Conservation (phyloP, 2,329 filamentous ascomycete genomes). For the Parafenestella ontariensis region DNA sequence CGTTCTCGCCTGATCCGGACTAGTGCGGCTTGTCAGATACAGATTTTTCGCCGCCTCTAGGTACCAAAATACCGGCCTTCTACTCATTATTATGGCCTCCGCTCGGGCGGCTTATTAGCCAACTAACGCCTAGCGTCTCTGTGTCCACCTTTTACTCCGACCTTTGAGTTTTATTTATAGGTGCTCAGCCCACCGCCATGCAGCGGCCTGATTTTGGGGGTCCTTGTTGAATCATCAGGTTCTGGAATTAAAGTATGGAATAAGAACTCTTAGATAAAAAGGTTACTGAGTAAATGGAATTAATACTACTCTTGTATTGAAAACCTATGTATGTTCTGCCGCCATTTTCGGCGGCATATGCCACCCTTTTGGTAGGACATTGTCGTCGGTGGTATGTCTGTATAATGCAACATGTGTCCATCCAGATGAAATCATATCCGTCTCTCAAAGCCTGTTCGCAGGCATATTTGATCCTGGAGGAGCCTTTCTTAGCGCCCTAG, state of each 20-base stretch:
- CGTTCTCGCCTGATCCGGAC: slow-evolving; percentile 9
- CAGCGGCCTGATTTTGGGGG: too few relatives aligned
- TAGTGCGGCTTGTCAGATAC: neutral
- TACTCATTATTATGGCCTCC: slow-evolving; percentile 2
- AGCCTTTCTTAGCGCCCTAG: slow-evolving; percentile 7
- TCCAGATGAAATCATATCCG: slow-evolving; percentile 8
- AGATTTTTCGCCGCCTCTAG: slow-evolving; percentile 30
- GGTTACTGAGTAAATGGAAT: neutral
- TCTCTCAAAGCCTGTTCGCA: slow-evolving; percentile 8
- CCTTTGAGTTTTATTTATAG: too few relatives aligned
- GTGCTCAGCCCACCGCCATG: too few relatives aligned
- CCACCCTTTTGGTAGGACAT: slow-evolving; percentile 15
- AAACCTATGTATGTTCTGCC: neutral
- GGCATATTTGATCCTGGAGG: slow-evolving; percentile 12
- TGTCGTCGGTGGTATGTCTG: slow-evolving; percentile 17
- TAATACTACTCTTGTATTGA: neutral
- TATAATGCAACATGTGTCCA: slow-evolving; percentile 15
- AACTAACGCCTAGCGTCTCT: too few relatives aligned
- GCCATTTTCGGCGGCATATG: slow-evolving; percentile 10
- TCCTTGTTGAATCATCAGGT: too few relatives aligned
- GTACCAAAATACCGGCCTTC: slow-evolving; percentile 21
- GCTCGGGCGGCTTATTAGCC: too few relatives aligned
- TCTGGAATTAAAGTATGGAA: slow-evolving; percentile 3
- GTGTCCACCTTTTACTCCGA: too few relatives aligned
- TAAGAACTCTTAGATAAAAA: neutral